Base-by-base conservation (phyloP, 495 filamentous ascomycete genomes). In the Penicillium lividum region DNA sequence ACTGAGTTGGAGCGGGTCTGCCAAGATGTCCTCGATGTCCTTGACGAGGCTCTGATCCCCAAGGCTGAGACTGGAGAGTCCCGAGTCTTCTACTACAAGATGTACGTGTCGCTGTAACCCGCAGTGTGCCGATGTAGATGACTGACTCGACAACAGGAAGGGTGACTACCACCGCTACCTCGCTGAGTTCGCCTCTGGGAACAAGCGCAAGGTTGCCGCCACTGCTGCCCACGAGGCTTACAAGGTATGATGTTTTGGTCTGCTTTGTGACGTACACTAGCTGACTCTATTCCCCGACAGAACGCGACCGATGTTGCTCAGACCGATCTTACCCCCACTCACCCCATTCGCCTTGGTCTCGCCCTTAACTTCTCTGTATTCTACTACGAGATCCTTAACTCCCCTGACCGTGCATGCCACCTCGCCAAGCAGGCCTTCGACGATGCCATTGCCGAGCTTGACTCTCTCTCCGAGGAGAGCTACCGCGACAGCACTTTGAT, bases 51-150 rank as follows among this genome's bases (percentile, higher is more conserved):
- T 64, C 84, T 99, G 69, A 99, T 99, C 70, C 93, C 95, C 75
- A 93, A 97, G 82, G 94, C 94, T 66, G 91, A 95, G 77, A 90
- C 92, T 62, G 94, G 94, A 78, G 94, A 99, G 85, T 97, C 92
- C 68, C 98, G 97, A 85, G 94, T 99, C 68, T 99, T 99, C 77
- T 99, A 99, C 82, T 96, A 97, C 89, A 99, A 99, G 89, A 99
- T 99, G 94, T 98, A 78, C 57, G 90, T 83, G 3, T 48, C 6
- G 3, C 22, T 6, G 22, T 42, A 5, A 33, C 15, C 3, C 13
- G 9, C 15, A 7, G 22, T 11, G 9, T 11, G 30, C 40, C 22
- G 22, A 42, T 40, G 7, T 16, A 15, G 33, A 44, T 59, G 31
- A 53, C 56, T 64, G 46, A 65, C 53, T 29, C 34, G 44, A 30